Base-by-base conservation (phyloP, 352 stramenopile genomes). In the Albugo laibachii region DNA sequence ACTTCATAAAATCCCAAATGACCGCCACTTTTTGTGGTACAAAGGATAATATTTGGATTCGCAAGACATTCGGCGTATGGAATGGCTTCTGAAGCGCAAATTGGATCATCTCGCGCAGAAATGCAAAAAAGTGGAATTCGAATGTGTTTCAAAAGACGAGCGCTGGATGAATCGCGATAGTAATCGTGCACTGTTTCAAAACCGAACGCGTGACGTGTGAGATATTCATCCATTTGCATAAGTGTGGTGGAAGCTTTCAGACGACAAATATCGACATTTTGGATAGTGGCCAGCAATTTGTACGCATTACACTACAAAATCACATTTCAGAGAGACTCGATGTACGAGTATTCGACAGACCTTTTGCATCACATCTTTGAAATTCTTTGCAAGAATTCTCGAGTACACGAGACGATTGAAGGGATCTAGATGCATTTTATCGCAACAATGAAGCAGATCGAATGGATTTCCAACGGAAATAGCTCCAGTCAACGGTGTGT, bases 401-500 rank as follows among this genome's bases (percentile, higher is more conserved):
- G 69, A 66, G 63, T 82, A 84, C 38, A 64, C 77, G 35, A 59
- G 37, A 19, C 69, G 62, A 45, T 80, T 71, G 47, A 82, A 72
- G 24, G 64, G 47, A 36, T 65, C 63, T 1, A 46, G 45, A 18
- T 55, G 48, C 10, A 84, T 54, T 36, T 80, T 71, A 38, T 49
- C 42, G 13, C 60, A 65, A 48, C 63, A 78, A 13, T 58, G 64
- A 15, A 59, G 47, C 42, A 85, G 62, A 42, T 81, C 62, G 49
- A 80, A 85, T 19, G 72, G 72, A 44, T 85, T 85, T n/a, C 69
- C 69, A n/a, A 83, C 63, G 11, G 69, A 79, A 37, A 85, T 63
- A 35, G 52, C 68, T 3, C 63, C 69, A 0, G 63, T 69, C 12
- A 82, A 48, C 45, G 44, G 47, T 21, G 52, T 47, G 2, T 59